These are phyloP conservation scores for Croton laevigatus DNA, from an alignment of 441 rosid species.

Conservation along the genomic window DNA sequence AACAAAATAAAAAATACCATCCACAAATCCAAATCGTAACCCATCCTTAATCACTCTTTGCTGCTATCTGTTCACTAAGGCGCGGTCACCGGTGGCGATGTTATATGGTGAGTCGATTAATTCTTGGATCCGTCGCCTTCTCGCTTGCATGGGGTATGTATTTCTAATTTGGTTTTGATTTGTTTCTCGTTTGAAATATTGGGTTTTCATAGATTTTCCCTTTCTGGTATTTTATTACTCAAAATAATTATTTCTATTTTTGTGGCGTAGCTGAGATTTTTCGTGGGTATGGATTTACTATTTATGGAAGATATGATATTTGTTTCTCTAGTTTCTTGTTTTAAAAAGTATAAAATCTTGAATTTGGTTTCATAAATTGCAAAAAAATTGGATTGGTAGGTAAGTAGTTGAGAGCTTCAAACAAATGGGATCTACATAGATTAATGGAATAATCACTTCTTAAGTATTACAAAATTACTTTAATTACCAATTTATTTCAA, in stretches of 20 bases:
- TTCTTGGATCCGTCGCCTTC: slow-evolving; percentile 23
- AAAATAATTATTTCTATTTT: not conserved
- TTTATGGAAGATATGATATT: not conserved
- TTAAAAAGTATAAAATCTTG: not conserved
- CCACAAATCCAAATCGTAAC: not conserved
- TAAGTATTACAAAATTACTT: not conserved
- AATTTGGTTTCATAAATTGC: not conserved
- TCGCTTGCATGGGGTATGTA: slow-evolving; percentile 46
- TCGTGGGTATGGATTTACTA: not conserved
- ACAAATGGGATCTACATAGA: too few relatives aligned
- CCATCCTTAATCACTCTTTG: not conserved
- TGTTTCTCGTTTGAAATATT: not conserved
- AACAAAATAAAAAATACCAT: not conserved
- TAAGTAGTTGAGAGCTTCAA: not conserved
- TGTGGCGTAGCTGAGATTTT: not conserved
- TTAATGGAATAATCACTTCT: not conserved
- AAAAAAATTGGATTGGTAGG: not conserved
- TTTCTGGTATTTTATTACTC: not conserved
- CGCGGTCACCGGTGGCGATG: not conserved
- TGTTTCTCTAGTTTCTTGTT: not conserved
- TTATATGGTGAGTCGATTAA: slow-evolving; percentile 36
- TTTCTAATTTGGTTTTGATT: not conserved
- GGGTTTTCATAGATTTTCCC: not conserved
- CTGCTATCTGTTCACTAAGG: too few relatives aligned
- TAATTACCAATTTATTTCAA: not conserved